These are phyloP conservation scores for Claviceps africana DNA, from an alignment of 2,329 filamentous ascomycete species.

Conservation along the genomic window DNA sequence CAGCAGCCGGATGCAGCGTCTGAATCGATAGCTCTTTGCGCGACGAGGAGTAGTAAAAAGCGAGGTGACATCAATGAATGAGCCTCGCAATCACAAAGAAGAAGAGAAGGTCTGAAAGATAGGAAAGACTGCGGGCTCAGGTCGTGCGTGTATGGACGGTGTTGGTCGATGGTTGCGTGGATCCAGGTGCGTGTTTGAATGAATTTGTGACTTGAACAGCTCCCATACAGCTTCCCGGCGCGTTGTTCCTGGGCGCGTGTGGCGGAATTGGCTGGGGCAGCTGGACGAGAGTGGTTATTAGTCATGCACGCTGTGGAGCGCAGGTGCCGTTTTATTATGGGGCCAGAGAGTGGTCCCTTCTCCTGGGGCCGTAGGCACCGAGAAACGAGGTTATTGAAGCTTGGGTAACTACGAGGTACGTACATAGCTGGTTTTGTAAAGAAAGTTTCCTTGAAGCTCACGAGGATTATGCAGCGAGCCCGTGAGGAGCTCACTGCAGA, in stretches of 20 bases:
- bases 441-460: too few species aligned
- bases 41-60: not conserved
- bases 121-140: not conserved
- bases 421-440: too few species aligned
- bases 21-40: not conserved
- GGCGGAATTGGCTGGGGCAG: not conserved
- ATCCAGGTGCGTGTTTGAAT: not conserved
- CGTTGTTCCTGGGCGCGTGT: constrained; percentile 4
- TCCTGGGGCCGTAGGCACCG: too few species aligned
- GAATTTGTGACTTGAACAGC: not conserved
- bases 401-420: too few species aligned
- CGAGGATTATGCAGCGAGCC: too few species aligned
- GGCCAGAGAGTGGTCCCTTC: not conserved
- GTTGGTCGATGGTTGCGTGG: not conserved
- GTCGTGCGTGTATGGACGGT: not conserved
- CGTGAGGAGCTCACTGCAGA: too few species aligned
- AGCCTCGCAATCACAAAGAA: not conserved
- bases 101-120: not conserved
- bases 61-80: not conserved
- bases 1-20: not conserved
- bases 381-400: too few species aligned
- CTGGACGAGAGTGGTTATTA: not conserved
- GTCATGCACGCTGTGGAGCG: not conserved
- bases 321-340: not conserved
- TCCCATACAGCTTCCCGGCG: not conserved